Conservation (phyloP, 768 basidiomycete genomes). For the Krasilnikovozyma curviuscula region DNA sequence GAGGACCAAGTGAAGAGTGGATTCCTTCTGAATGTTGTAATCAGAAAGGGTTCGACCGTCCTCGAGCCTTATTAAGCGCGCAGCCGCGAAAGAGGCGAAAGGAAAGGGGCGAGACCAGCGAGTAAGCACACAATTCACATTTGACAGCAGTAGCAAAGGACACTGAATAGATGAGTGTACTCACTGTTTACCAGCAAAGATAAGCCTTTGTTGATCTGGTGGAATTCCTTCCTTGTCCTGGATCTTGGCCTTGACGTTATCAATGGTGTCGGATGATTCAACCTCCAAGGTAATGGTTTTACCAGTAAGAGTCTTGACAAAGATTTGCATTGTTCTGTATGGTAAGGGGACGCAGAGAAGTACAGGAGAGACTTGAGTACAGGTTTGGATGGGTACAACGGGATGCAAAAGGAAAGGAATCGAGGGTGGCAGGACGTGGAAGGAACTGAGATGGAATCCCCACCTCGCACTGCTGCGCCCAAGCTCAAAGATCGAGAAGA, state of each 20-base stretch:
- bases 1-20: slow-evolving; percentile 38
- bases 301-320: slow-evolving; percentile 20
- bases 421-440: too few relatives aligned
- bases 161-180: slow-evolving; percentile 27
- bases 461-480: too few relatives aligned
- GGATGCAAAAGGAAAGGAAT: too few relatives aligned
- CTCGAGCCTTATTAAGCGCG: too few relatives aligned
- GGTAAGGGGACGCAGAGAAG: too few relatives aligned
- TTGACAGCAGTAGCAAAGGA: not conserved
- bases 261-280: slow-evolving; percentile 71
- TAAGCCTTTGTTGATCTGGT: slow-evolving; percentile 74
- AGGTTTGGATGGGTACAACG: too few relatives aligned
- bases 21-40: slow-evolving; percentile 72
- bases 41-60: slow-evolving; percentile 83
- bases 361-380: too few relatives aligned
- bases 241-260: slow-evolving; percentile 31
- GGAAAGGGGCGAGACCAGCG: not conserved
- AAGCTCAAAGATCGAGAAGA: too few relatives aligned
- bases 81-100: too few relatives aligned
- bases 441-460: too few relatives aligned
- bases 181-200: slow-evolving; percentile 86
- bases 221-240: slow-evolving; percentile 41
- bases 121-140: not conserved
- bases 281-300: slow-evolving; percentile 46
- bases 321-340: slow-evolving; percentile 12